These are phyloP conservation scores for Xanthoconium separans DNA, from an alignment of 1,284 basidiomycete genomes.

Conservation along the genomic window DNA sequence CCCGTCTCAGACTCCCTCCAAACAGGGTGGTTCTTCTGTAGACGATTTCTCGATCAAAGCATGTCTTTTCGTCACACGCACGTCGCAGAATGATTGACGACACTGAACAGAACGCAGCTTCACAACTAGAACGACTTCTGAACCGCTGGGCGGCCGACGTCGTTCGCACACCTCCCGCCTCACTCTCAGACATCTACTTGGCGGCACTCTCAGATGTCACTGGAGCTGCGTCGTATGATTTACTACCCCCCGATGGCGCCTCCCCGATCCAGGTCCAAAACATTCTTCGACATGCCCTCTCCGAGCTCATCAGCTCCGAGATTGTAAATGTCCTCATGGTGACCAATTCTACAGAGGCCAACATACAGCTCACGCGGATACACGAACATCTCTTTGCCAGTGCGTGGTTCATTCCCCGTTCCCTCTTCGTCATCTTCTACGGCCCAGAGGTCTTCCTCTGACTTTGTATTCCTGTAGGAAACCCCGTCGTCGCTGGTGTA, in stretches of 20 bases:
- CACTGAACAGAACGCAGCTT: constrained; percentile 52
- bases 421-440: background rate
- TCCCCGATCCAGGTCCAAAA: constrained; percentile 72
- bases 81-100: background rate
- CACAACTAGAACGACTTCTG: constrained; percentile 73
- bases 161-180: constrained; percentile 54
- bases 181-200: constrained; percentile 54
- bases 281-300: constrained; percentile 72
- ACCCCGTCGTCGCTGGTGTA: constrained; percentile 77
- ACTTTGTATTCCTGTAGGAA: constrained; percentile 44
- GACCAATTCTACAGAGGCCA: constrained; percentile 74
- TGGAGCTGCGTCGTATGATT: constrained; percentile 37
- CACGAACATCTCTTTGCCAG: constrained; percentile 82
- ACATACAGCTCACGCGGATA: constrained; percentile 75
- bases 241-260: constrained; percentile 36
- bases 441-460: background rate
- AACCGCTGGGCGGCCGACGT: constrained; percentile 82
- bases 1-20: constrained; percentile 33
- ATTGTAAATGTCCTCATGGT: constrained; percentile 79
- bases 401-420: constrained; percentile 34
- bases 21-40: constrained; percentile 57
- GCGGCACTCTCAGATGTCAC: constrained; percentile 62
- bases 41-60: constrained; percentile 86
- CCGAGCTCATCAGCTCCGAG: constrained; percentile 74
- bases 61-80: constrained; percentile 18